phyloP scores from a whole-genome alignment of 78 protist genomes.

The Dictyostelium brefeldianum region DNA sequence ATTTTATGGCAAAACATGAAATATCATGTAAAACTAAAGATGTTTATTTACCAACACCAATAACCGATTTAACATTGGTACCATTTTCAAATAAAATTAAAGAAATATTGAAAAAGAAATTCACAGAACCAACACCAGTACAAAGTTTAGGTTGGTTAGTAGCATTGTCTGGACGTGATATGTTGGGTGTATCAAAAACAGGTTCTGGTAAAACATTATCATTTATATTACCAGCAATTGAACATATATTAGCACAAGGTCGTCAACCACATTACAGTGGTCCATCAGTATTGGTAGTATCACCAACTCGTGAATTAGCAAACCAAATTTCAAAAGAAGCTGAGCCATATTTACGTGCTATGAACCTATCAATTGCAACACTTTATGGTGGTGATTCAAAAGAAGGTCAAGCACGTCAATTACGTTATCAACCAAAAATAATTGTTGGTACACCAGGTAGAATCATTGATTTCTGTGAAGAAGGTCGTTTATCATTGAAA shows the following conservation, averaged over 20 bases:
- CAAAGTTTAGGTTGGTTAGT: constrained; percentile 85
- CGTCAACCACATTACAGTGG: constrained; percentile 25
- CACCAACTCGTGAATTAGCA: constrained; percentile 98
- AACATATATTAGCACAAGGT: constrained; percentile 93
- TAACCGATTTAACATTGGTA: neutral
- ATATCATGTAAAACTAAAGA: neutral
- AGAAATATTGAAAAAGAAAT: neutral
- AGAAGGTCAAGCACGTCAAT: constrained; percentile 89
- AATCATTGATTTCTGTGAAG: constrained; percentile 95
- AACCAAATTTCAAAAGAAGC: constrained; percentile 91
- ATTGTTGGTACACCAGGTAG: constrained; percentile 99
- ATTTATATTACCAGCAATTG: constrained; percentile 94
- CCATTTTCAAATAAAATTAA: constrained; percentile 11
- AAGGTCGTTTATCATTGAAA: constrained; percentile 82
- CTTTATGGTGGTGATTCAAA: constrained; percentile 54
- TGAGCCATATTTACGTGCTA: neutral
- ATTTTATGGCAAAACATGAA: neutral
- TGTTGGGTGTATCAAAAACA: constrained; percentile 96
- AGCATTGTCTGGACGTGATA: constrained; percentile 89
- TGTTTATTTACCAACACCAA: constrained; percentile 5
- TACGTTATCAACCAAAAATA: constrained; percentile 92
- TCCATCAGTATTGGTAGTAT: constrained; percentile 84
- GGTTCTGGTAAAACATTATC: constrained; percentile 98
- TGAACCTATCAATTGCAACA: neutral
- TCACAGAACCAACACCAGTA: constrained; percentile 57